Base-by-base conservation (phyloP, 352 stramenopile genomes). In the Phytophthora ramorum region DNA sequence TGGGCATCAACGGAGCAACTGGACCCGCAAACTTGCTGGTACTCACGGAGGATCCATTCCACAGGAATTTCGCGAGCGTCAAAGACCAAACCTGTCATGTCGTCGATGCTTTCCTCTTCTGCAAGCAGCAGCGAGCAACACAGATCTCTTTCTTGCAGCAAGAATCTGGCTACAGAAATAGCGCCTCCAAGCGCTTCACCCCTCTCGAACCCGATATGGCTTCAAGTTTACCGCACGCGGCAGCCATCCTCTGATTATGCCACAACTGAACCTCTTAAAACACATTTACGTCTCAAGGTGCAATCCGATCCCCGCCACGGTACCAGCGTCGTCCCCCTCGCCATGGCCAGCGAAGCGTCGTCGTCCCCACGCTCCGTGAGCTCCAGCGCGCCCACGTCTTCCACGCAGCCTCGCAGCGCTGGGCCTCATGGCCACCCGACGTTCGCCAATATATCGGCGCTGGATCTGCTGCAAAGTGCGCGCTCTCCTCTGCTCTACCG, bases 401-500 rank as follows among this genome's bases (percentile, higher is more conserved):
- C 48, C 4, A 53, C 62, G 24, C 63, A 17, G 0, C 17, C 51
- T 43, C 68, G 56, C 1, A 67, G 68, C 17, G 30, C 38, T 16
- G 26, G 35, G 8, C 17, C 52, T n/a, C 57, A 63, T 58, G 51
- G 24, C 1, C 44, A 70, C 13, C 17, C 57, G 26, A 35, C 40
- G 14, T 58, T 77, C 61, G 30, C 24, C 16, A 70, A 70, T 30
- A 46, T 83, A 8, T 82, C 76, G n/a, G 81, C 69, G 26, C 58
- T 93, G 52, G 85, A 93, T 66, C 10, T 93, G 47, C 55, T 93
- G 28, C 81, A 92, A 70, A 61, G 85, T 93, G 76, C 26, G 79
- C 26, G 32, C 40, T 57, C 28, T 14, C 4, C n/a, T 48, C 51
- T 46, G 37, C 32, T 14, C 13, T 28, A 55, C 38, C 26, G 19